These are phyloP conservation scores for Trichoderma reesei DNA, from an alignment of 495 filamentous ascomycete genomes.

Conservation along the genomic window DNA sequence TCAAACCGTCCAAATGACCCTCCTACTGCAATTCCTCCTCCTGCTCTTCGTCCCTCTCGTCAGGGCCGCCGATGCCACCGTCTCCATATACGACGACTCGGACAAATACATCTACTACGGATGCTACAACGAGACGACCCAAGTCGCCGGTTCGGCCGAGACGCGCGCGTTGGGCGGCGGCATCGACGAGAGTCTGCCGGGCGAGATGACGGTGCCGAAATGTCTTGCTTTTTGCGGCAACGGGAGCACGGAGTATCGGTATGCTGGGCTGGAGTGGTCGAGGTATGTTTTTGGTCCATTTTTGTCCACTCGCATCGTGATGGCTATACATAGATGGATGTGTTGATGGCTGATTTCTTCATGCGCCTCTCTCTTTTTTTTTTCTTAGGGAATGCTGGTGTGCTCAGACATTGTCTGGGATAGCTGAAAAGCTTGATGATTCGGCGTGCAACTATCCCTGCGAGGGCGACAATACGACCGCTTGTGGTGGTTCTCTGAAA, in stretches of 20 bases:
- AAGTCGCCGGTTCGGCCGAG: conserved; percentile 20
- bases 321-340: too few relatives aligned
- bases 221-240: conserved; percentile 34
- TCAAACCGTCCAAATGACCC: background rate
- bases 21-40: conserved; percentile 9
- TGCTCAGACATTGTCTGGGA: conserved; percentile 24
- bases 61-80: conserved; percentile 10
- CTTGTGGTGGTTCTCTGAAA: conserved; percentile 36
- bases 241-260: conserved; percentile 20
- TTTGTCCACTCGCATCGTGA: conserved; percentile 5
- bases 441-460: conserved; percentile 33
- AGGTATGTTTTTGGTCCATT: conserved; percentile 21
- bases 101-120: conserved; percentile 30
- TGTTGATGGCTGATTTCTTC: background rate
- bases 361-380: background rate
- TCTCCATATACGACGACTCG: conserved; percentile 17
- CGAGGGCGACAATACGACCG: conserved; percentile 30
- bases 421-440: conserved; percentile 26
- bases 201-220: conserved; percentile 30
- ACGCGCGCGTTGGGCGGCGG: conserved; percentile 27
- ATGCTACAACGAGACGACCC: conserved; percentile 41
- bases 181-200: conserved; percentile 18
- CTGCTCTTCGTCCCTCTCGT: background rate
- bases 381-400: conserved; percentile 42
- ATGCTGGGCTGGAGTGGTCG: conserved; percentile 39